Base-by-base conservation (phyloP, 768 basidiomycete species). In the Leccinum variicolor region DNA sequence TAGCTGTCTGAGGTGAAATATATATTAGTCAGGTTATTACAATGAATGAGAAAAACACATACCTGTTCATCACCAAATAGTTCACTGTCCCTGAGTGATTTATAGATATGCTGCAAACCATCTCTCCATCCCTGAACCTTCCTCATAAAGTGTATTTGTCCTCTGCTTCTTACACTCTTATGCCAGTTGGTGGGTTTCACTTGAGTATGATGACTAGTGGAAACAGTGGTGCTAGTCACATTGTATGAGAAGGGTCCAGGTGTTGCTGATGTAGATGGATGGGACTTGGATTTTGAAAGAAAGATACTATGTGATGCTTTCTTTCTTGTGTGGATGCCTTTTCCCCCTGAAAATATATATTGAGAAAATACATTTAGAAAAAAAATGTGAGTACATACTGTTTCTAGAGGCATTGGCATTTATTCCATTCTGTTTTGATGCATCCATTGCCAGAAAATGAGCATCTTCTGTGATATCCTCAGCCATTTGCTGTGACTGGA, bases 11-110 rank as follows among this genome's bases (percentile, higher is more conserved):
- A 41, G 41, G 3, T 23, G 7, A 47, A 19, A 6, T 43, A 7
- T 50, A 26, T 28, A 4, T 68, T 2, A 64, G 5, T 36, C 8
- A 14, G 0, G n/a, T 13, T 0, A 2, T 10, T 13, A 29, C 0
- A 57, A 25, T 0, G 11, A 57, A 25, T 0, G 11, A 1, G 13
- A 26, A 1, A 23, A 1, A 1, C 10, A 58, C 64, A 57, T 55
- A 71, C 70, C 47, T 33, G 54, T 21, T 50, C 9, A 14, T 65
- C 68, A 33, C 34, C 64, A 57, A 71, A 71, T 4, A 71, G 28
- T 1, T 63, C 10, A 19, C 58, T 48, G 0, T 17, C 0, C 6
- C 6, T 8, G 10, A 11, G 29, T 51, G 50, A 33, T 10, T 51
- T 4, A 11, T 4, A 33, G 13, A 68, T 58, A 5, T 50, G 2